These are phyloP conservation scores for Penicillium capsulatum DNA, from an alignment of 2,329 filamentous ascomycete species.

Conservation along the genomic window DNA sequence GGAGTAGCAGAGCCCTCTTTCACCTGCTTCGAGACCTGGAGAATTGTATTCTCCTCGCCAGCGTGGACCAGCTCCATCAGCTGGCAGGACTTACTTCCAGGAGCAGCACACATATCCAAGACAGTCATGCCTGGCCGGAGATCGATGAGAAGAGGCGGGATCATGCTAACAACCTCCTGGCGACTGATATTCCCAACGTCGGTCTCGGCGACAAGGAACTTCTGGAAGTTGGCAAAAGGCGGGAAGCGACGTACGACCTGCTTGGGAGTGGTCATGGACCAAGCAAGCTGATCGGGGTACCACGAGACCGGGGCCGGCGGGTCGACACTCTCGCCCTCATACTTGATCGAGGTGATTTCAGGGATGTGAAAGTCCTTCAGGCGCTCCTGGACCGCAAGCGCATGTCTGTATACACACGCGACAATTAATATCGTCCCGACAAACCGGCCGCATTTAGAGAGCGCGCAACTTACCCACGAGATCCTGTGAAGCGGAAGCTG, in stretches of 20 bases:
- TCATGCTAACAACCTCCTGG: slow-evolving; percentile 98
- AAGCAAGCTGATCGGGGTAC: slow-evolving; percentile 93
- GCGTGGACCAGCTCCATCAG: slow-evolving; percentile 89
- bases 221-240: slow-evolving; percentile 92
- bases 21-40: slow-evolving; percentile 63
- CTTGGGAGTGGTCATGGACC: slow-evolving; percentile 98
- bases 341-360: slow-evolving; percentile 76
- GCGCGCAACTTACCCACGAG: slow-evolving; percentile 65
- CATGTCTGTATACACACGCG: slow-evolving; percentile 58
- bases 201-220: slow-evolving; percentile 95
- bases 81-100: slow-evolving; percentile 95
- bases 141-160: slow-evolving; percentile 89
- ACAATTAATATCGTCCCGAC: slow-evolving; percentile 10
- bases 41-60: slow-evolving; percentile 83
- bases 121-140: slow-evolving; percentile 87
- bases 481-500: slow-evolving; percentile 96
- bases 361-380: slow-evolving; percentile 87
- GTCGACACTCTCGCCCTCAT: slow-evolving; percentile 77
- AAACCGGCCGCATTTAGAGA: slow-evolving; percentile 5
- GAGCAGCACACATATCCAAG: slow-evolving; percentile 91
- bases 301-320: slow-evolving; percentile 78
- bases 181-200: slow-evolving; percentile 95
- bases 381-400: slow-evolving; percentile 83
- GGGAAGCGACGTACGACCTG: slow-evolving; percentile 90
- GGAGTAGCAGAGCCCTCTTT: slow-evolving; percentile 58